A percentile compares a stretch with the other conserved stretches of the same genome.
phyloP scores from a whole-genome alignment of 306 rosid genomes.

The Trichosanthes cucumerina region DNA sequence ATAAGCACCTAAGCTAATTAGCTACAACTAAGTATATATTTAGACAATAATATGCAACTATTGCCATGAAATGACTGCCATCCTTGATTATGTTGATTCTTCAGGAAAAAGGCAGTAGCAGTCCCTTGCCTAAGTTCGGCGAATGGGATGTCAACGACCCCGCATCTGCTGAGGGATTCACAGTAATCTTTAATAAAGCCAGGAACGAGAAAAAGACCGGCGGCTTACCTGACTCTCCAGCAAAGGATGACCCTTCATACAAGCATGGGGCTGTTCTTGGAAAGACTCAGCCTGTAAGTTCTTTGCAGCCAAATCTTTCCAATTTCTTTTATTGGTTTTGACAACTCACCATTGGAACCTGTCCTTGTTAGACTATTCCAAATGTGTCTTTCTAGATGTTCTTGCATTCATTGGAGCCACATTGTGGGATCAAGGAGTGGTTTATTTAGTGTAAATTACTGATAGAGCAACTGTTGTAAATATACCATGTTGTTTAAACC shows the following conservation, averaged over 20 bases:
- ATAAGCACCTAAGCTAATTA: not conserved
- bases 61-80: conserved; percentile 30
- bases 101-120: conserved; percentile 40
- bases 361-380: not conserved
- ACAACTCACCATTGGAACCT: not conserved
- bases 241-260: conserved; percentile 28
- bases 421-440: not conserved
- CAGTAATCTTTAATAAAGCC: conserved; percentile 70
- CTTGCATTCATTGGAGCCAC: not conserved
- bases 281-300: conserved; percentile 27
- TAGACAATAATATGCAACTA: not conserved
- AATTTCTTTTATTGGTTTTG: not conserved
- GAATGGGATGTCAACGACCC: conserved; percentile 88
- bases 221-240: conserved; percentile 37
- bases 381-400: not conserved
- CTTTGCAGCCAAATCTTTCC: not conserved
- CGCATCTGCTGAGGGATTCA: conserved; percentile 69
- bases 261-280: conserved; percentile 46
- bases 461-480: not conserved
- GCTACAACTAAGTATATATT: not conserved
- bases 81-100: conserved; percentile 1
- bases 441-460: not conserved
- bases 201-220: conserved; percentile 55
- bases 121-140: conserved; percentile 67
- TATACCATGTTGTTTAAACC: not conserved